A percentile compares a stretch with the other conserved stretches of the same genome.
These are phyloP conservation scores for Aspergillus pseudoviridinutans DNA, from an alignment of 2,329 filamentous ascomycete genomes.

Conservation along the genomic window DNA sequence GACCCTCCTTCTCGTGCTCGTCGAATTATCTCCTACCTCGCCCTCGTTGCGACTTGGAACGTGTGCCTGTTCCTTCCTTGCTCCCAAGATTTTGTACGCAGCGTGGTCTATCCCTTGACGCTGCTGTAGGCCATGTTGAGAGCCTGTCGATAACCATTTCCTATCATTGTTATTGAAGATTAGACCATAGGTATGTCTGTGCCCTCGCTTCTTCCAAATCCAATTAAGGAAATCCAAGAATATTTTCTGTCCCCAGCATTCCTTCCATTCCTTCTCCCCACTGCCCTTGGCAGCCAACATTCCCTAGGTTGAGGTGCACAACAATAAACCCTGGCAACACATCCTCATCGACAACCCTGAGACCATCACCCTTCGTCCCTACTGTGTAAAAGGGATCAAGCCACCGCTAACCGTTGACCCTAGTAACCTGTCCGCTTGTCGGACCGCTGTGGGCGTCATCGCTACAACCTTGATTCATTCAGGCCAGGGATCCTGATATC, in stretches of 20 bases:
- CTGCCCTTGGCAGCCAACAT: conserved; percentile 23
- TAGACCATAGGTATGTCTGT: neutral
- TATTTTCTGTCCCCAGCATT: conserved; percentile 26
- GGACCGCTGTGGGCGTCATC: neutral
- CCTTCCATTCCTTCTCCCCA: conserved; percentile 17
- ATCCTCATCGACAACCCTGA: conserved; percentile 14
- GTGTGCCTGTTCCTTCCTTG: conserved; percentile 11
- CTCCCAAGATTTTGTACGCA: neutral
- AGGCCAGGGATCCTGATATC: neutral
- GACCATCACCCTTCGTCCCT: conserved; percentile 11
- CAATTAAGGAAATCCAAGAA: conserved; percentile 11
- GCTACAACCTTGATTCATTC: neutral
- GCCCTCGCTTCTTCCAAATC: neutral
- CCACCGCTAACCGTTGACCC: conserved; percentile 6
- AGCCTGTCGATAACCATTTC: neutral
- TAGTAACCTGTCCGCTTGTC: neutral
- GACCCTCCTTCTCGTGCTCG: conserved; percentile 14
- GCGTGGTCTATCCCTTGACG: neutral
- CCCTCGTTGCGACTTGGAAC: conserved; percentile 14
- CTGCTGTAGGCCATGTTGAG: neutral
- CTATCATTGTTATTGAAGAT: neutral
- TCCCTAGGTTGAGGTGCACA: conserved; percentile 20
- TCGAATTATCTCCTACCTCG: conserved; percentile 1
- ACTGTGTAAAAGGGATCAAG: conserved; percentile 7
- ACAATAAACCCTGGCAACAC: conserved; percentile 12